Base-by-base conservation (phyloP, 2,329 filamentous ascomycete species). In the Colletotrichum plurivorum region DNA sequence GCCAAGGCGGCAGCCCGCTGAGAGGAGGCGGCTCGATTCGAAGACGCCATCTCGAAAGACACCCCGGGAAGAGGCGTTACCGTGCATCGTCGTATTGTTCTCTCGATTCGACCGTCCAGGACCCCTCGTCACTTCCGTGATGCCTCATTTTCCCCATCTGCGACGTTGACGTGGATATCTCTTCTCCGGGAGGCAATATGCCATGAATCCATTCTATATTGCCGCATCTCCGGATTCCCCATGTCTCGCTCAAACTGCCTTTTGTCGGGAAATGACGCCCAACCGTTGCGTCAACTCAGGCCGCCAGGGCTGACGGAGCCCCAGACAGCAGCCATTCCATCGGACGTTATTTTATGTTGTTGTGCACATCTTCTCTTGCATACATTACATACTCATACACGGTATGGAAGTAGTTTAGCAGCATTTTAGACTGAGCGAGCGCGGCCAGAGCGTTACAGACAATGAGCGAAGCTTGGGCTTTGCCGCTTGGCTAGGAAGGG, bases 401-500 rank as follows among this genome's bases (percentile, higher is more conserved):
- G 7, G n/a, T 54, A 13, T 36, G 8, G 31, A 36, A 10, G 31
- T 10, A 36, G 31, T 10, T 4, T 25, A 10, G 31, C 41, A 43
- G 41, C 41, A n/a, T 15, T n/a, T 43, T 15, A 5, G 13, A 43
- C 36, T 13, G 60, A 64, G 27, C 48, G 25, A 53, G 46, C 25
- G 62, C 62, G 55, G 66, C 66, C 66, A 60, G 55, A 66, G 66
- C 66, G 66, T 55, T 60, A 46, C 43, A 56, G 41, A 59, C 52
- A 57, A 57, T 48, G 27, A 48, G 49, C 13, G 18, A 46, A 20
- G 41, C 41, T 43, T 31, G 39, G 59, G 53, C 64, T 58, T 67
- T 59, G 46, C 41, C 45, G 53, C 64, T 58, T 67, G 64, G 46
- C 48, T 54, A 54, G 31, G 39, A 59, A 49, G 62, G 45, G 63